Base-by-base conservation (phyloP, 352 stramenopile species). In the Pythium volutum region DNA sequence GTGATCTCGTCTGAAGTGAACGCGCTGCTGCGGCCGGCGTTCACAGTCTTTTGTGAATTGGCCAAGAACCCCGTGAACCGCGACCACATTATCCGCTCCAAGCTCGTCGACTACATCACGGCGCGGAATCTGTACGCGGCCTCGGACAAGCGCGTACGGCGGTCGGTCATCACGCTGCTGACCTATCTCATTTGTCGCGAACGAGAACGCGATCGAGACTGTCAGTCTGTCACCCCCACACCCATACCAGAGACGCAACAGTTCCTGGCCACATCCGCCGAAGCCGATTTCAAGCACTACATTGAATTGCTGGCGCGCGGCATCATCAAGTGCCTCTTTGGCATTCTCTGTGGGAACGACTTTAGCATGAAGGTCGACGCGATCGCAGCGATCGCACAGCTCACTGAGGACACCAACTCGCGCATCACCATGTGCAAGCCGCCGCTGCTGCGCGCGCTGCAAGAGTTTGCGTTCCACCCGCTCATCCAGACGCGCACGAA, bases 321-420 rank as follows among this genome's bases (percentile, higher is more conserved):
- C 11, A 72, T 89, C 27, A 79, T 90, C 48, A 84, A 88, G 45
- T 89, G 79, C 18, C 69, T 89, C 46, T 89, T 89, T 64, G 80
- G 77, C 3, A 86, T 89, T 45, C 65, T 91, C 7, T 51, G 60
- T 16, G 81, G 77, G n/a, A 84, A 87, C 50, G 79, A 89, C 49
- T 87, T 87, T 25, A 73, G 69, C 39, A 88, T 86, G 72, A 88
- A 88, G 56, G 76, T 86, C 10, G 81, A 91, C 55, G 79, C 78
- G 9, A 71, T 88, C 27, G 67, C 69, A n/a, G 77, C 81, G 26
- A 83, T 92, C 12, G 77, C 78, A 18, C 78, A 90, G 54, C 75
- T 92, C 43, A 86, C 73, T 0, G 69, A 85, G 15, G 82, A 88
- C 51, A 62, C 83, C 42, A 71, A 77, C 34, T 84, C 79, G n/a